Evolutionary conservation across 257 asterid species (phyloP), one percentile per base, ranked within the genome.

Genomic region (Forsythia suspensa): DNA sequence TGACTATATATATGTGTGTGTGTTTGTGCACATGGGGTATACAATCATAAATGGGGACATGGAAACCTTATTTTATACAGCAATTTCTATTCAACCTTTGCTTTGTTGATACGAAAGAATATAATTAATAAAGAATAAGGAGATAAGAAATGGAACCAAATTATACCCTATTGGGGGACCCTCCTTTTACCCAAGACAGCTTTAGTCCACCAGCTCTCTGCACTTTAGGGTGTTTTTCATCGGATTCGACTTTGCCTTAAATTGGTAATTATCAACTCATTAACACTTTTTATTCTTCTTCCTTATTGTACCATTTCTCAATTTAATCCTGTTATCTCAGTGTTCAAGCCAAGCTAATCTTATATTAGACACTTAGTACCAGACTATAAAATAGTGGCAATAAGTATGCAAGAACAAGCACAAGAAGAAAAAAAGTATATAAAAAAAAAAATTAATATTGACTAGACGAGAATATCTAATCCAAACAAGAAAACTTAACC

Each of bases 101-200:
- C 92, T 88, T 87, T 82, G 82, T 38, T 40, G 78, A 73, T 78
- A 84, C 82, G 89, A 83, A 82, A 90, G 88, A 77, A 57, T 84
- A 81, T 79, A 73, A n/a, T n/a, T 16, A 15, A 40, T 59, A 21
- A 70, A 15, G 48, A 37, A 36, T 59, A 72, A 43, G 16, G 48
- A 61, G 48, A 75, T 52, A 69, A 83, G 61, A 80, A 74, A 80
- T 43, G 48, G 80, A 77, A 70, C 70, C 69, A 80, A 76, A 82
- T 83, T 79, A 85, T 77, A 76, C 63, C 37, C 29, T 20, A 61
- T 44, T 81, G 77, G 86, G 89, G 80, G 68, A 48, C 83, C 87
- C 71, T 79, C 83, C 44, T 39, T 24, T 72, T 81, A 44, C 76
- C 70, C 71, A 66, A 67, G 59, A 63, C 79, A 82, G 79, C 90